Evolutionary conservation across 2,329 filamentous ascomycete species (phyloP), one percentile per base, ranked within the genome.

Genomic region (Calonectria crousiana): DNA sequence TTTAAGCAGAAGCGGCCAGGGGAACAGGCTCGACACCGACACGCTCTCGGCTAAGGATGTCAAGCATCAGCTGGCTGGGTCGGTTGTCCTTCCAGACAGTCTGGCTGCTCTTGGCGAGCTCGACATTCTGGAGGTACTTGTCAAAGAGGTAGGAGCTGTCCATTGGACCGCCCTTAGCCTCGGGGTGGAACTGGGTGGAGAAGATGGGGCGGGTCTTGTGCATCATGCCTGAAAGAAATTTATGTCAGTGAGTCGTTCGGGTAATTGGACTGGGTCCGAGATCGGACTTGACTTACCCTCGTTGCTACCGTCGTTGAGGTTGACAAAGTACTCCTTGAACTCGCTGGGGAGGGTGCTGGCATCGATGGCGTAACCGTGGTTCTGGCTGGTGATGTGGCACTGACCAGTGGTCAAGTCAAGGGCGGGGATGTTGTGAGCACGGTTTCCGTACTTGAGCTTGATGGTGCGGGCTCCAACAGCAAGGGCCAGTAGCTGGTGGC

Each of bases 361-460:
- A 83, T 98, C 96, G 74, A 99, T 95, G 53, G 96, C 97, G 82
- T 98, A 99, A 76, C 97, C 97, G 87, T 98, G 97, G 89, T 98
- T 98, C 90, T 99, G 97, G 85, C 93, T 96, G 73, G 96, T 98
- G 86, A 98, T 98, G 89, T 98, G 96, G 92, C 97, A 98, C 86
- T 96, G 95, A 72, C 97, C 96, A 47, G 96, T 98, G 75, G 95
- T 98, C 84, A 98, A 89, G 84, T 98, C 96, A 73, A 98, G 89
- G 74, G 96, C 95, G 11, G 97, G 97, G 81, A 98, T 98, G 90
- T 99, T 99, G 89, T 98, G 95, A 53, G 96, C 97, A 82, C 97
- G 95, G 88, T 99, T 99, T 88, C 97, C 97, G 82, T 98, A 99
- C 90, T 98, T 98, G 95, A 99, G 98, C 90, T 99, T 99, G 82